phyloP scores from a whole-genome alignment of 2,329 filamentous ascomycete species.

The Alternaria arborescens region DNA sequence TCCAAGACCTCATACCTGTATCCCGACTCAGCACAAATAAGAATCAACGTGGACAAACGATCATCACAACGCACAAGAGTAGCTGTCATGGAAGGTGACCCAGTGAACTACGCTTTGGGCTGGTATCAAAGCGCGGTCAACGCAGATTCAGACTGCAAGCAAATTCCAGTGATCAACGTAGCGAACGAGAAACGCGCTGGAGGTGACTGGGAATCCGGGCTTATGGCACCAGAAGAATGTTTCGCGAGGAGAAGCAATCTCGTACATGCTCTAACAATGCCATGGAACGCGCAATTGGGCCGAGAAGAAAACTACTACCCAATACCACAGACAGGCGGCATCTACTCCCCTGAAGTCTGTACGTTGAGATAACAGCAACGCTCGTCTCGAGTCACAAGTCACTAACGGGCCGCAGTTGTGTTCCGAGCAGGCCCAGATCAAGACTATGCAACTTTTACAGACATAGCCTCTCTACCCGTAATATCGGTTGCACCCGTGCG shows the following conservation, averaged over 20 bases:
- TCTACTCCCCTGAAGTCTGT: conserved; percentile 74
- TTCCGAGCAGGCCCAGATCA: conserved; percentile 72
- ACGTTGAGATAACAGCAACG: conserved; percentile 40
- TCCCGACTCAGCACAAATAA: conserved; percentile 48
- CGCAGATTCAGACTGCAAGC: conserved; percentile 39
- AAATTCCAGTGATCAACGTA: conserved; percentile 73
- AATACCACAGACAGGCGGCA: conserved; percentile 73
- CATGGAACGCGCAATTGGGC: conserved; percentile 54
- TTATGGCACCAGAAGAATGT: conserved; percentile 73
- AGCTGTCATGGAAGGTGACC: conserved; percentile 57
- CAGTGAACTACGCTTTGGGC: conserved; percentile 63
- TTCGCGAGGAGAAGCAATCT: conserved; percentile 78
- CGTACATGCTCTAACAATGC: conserved; percentile 71
- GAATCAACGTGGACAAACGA: conserved; percentile 59
- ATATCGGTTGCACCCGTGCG: conserved; percentile 76
- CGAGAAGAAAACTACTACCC: conserved; percentile 68
- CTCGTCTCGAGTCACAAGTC: not conserved
- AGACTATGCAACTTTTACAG: conserved; percentile 48
- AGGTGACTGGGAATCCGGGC: conserved; percentile 79
- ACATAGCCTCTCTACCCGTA: conserved; percentile 70
- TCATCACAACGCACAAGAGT: conserved; percentile 52
- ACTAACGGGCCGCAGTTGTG: conserved; percentile 60
- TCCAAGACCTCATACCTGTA: conserved; percentile 69
- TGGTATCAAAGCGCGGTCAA: conserved; percentile 59
- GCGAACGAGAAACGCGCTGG: conserved; percentile 80